Percentiles rank a stretch among this genome's conserved stretches.
Evolutionary conservation across 768 basidiomycete species (phyloP).

Genomic region (Mycena amicta): DNA sequence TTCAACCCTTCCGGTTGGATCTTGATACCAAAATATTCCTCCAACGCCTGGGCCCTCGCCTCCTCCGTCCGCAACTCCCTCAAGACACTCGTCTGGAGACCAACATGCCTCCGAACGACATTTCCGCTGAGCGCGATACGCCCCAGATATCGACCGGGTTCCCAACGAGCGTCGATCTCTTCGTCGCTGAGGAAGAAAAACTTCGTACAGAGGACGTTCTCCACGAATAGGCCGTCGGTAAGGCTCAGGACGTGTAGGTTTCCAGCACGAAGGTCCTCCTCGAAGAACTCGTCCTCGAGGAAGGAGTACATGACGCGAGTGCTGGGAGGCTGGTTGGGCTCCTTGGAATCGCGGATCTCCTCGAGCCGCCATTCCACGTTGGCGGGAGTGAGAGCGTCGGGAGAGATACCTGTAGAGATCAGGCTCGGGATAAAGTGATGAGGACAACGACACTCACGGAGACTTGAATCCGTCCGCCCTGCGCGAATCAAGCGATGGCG

Average conservation of each 20-base stretch:
- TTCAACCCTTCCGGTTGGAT: conserved; percentile 7
- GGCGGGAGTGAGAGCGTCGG: conserved; percentile 1
- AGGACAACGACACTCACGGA: conserved; percentile 4
- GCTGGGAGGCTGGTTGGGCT: not conserved
- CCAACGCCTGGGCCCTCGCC: conserved; percentile 17
- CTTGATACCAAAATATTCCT: conserved; percentile 12
- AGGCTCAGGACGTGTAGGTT: conserved; percentile 15
- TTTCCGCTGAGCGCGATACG: conserved; percentile 14
- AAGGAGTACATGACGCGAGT: conserved; percentile 26
- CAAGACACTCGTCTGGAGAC: conserved; percentile 9
- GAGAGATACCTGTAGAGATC: conserved; percentile 5
- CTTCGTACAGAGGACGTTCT: conserved; percentile 18
- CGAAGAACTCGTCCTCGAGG: conserved; percentile 28
- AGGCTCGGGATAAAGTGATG: not conserved
- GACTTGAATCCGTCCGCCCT: conserved; percentile 19
- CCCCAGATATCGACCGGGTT: conserved; percentile 14
- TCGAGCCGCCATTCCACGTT: conserved; percentile 26
- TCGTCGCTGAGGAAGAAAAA: conserved; percentile 19
- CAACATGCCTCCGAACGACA: conserved; percentile 14
- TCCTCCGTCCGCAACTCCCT: conserved; percentile 9
- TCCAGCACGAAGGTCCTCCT: conserved; percentile 14
- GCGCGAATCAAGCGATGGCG: conserved; percentile 16
- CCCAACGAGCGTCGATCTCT: conserved; percentile 2
- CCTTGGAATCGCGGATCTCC: conserved; percentile 1
- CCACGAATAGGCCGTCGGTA: conserved; percentile 12